Percentiles rank a stretch among this genome's conserved stretches.
phyloP scores from a whole-genome alignment of 2,329 filamentous ascomycete genomes.

The Fusarium keratoplasticum region DNA sequence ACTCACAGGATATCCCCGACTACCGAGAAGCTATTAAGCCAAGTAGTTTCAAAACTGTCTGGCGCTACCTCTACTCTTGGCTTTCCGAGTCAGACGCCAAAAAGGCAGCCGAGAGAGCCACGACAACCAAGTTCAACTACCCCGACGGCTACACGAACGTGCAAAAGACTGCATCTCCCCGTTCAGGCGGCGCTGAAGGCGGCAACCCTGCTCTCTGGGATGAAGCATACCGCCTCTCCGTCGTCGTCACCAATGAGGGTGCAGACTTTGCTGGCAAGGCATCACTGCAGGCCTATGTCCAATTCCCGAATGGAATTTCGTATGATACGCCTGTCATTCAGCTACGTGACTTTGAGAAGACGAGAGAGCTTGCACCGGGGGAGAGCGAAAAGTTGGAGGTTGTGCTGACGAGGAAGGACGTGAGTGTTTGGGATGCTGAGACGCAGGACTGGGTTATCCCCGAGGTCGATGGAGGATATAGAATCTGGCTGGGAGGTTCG shows the following conservation, averaged over 20 bases:
- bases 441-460: constrained; percentile 75
- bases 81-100: constrained; percentile 57
- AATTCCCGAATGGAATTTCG: constrained; percentile 51
- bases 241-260: constrained; percentile 67
- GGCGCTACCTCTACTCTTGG: constrained; percentile 78
- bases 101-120: constrained; percentile 53
- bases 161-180: constrained; percentile 55
- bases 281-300: constrained; percentile 60
- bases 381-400: constrained; percentile 66
- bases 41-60: constrained; percentile 66
- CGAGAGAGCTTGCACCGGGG: constrained; percentile 64
- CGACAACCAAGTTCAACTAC: constrained; percentile 65
- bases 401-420: constrained; percentile 72
- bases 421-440: constrained; percentile 78
- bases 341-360: constrained; percentile 80
- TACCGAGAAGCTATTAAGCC: constrained; percentile 70
- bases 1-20: constrained; percentile 64
- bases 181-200: constrained; percentile 76
- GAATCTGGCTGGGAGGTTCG: constrained; percentile 54
- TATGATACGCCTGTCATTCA: constrained; percentile 75
- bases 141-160: constrained; percentile 72
- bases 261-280: constrained; percentile 55
- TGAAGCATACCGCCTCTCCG: constrained; percentile 54
- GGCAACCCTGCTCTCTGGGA: constrained; percentile 76
- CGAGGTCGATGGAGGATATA: constrained; percentile 50